phyloP scores from a whole-genome alignment of 495 filamentous ascomycete genomes.

The Delitschia confertaspora region DNA sequence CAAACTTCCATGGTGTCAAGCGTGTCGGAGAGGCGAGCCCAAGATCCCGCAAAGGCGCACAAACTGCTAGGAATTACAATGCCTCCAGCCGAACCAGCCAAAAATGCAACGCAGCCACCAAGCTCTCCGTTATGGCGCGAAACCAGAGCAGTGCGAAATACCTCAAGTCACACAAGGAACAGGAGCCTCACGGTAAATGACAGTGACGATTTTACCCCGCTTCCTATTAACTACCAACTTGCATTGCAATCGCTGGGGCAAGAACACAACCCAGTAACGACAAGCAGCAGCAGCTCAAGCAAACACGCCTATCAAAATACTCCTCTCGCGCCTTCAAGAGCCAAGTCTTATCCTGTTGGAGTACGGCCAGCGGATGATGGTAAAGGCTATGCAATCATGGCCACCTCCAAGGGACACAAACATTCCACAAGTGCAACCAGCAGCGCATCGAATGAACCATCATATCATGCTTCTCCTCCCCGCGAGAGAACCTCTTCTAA shows the following conservation, averaged over 20 bases:
- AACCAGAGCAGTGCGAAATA: constrained; percentile 5
- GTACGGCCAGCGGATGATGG: constrained; percentile 23
- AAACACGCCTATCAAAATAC: constrained; percentile 12
- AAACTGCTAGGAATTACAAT: constrained; percentile 30
- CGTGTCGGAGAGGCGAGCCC: constrained; percentile 24
- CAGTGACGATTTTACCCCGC: constrained; percentile 27
- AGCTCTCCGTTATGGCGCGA: constrained; percentile 11
- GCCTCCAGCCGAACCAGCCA: constrained; percentile 13
- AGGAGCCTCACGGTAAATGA: constrained; percentile 24
- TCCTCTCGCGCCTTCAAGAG: constrained; percentile 8
- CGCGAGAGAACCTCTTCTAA: constrained; percentile 21
- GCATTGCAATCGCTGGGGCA: constrained; percentile 25
- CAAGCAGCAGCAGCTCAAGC: constrained; percentile 21
- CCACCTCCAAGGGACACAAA: constrained; percentile 10
- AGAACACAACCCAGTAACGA: not conserved
- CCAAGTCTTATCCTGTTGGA: constrained; percentile 23
- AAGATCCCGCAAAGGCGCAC: constrained; percentile 32
- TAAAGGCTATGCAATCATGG: constrained; percentile 22
- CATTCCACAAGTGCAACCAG: constrained; percentile 6
- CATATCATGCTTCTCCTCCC: constrained; percentile 15
- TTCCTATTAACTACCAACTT: constrained; percentile 29
- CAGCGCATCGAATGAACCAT: constrained; percentile 7
- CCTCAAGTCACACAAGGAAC: constrained; percentile 7
- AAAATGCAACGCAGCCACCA: constrained; percentile 13
- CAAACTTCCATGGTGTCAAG: constrained; percentile 30